Conservation (phyloP, 352 stramenopile species). For the Phytopythium chamaehyphon region DNA sequence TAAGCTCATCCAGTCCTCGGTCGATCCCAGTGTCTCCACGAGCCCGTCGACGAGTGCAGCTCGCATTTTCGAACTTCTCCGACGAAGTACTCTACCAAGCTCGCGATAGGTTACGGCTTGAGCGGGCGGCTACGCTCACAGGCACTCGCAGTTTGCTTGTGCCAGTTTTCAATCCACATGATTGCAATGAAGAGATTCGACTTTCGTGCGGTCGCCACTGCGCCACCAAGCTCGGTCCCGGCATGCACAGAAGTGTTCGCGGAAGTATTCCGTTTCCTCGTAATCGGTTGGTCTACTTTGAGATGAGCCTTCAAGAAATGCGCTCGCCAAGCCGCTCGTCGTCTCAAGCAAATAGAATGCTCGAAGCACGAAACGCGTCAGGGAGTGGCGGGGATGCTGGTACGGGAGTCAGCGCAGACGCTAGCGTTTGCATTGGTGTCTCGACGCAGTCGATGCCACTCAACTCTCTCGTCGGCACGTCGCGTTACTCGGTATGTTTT, state of each 20-base stretch:
- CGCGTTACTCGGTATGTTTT: constrained; percentile 67
- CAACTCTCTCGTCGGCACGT: constrained; percentile 77
- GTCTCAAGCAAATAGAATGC: constrained; percentile 11
- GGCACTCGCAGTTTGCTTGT: constrained; percentile 52
- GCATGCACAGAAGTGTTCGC: constrained; percentile 81
- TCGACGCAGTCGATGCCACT: constrained; percentile 71
- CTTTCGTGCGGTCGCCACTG: constrained; percentile 82
- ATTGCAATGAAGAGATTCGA: constrained; percentile 85
- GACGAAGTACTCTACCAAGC: constrained; percentile 83
- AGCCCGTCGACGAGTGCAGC: constrained; percentile 62
- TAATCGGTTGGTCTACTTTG: constrained; percentile 83
- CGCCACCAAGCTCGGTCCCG: constrained; percentile 61
- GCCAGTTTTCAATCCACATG: constrained; percentile 70
- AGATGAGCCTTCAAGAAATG: constrained; percentile 70
- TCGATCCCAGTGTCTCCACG: constrained; percentile 83
- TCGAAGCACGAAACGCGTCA: neutral
- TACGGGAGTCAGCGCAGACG: constrained; percentile 25
- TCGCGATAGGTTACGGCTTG: constrained; percentile 67
- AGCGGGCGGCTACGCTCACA: constrained; percentile 66
- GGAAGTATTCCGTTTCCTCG: constrained; percentile 52
- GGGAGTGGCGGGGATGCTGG: constrained; percentile 8
- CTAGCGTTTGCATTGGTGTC: constrained; percentile 77
- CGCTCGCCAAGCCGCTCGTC: constrained; percentile 23
- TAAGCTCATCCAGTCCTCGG: constrained; percentile 60
- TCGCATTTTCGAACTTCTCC: constrained; percentile 80